phyloP scores from a whole-genome alignment of 768 basidiomycete species.

The Suillus clintonianus region DNA sequence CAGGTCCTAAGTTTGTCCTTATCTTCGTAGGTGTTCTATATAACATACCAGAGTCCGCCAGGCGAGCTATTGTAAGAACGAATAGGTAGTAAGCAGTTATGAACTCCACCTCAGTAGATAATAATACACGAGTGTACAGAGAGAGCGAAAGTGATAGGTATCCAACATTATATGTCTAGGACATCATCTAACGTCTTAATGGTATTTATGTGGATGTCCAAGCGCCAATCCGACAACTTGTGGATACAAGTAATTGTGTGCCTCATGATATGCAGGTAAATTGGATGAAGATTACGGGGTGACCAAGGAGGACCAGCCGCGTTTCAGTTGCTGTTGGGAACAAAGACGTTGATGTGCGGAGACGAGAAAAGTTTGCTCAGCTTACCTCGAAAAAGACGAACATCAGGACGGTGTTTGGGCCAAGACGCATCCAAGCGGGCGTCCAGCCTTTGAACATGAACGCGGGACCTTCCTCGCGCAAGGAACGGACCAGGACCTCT shows the following conservation, averaged over 20 bases:
- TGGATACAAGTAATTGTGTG: not conserved
- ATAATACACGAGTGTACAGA: not conserved
- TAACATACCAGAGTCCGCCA: not conserved
- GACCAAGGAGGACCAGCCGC: slow-evolving; percentile 44
- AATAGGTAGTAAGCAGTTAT: not conserved
- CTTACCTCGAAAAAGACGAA: slow-evolving; percentile 84
- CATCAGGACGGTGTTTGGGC: slow-evolving; percentile 81
- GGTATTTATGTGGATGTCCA: not conserved
- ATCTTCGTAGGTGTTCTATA: not conserved
- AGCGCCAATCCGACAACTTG: not conserved
- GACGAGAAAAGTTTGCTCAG: not conserved
- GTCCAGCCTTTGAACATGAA: slow-evolving; percentile 92
- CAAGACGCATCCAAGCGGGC: slow-evolving; percentile 81
- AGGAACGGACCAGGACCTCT: slow-evolving; percentile 56
- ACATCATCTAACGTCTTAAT: slow-evolving; percentile 2
- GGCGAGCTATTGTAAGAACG: not conserved
- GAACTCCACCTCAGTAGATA: not conserved
- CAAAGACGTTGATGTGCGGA: slow-evolving; percentile 7
- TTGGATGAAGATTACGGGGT: not conserved
- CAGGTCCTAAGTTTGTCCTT: not conserved
- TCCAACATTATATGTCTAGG: not conserved
- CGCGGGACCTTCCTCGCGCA: slow-evolving; percentile 70
- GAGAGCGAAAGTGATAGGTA: not conserved
- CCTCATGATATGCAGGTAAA: not conserved
- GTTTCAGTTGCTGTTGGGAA: slow-evolving; percentile 65